Conservation (phyloP, 306 rosid genomes). For the Cyamopsis tetragonoloba region DNA sequence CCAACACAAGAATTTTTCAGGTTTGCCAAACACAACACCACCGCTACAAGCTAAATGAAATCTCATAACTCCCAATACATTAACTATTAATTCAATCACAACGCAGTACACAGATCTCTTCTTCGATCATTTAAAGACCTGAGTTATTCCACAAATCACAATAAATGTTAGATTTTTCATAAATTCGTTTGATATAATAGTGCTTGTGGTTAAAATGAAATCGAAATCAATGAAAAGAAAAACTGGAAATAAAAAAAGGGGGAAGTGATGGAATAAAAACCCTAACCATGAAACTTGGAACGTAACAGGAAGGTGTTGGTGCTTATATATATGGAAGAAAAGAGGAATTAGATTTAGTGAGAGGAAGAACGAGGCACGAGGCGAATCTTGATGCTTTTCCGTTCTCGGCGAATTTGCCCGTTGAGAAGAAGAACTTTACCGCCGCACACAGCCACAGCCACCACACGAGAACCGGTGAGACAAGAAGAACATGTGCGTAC, state of each 20-base stretch:
- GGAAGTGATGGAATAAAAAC: constrained; percentile 16
- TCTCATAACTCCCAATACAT: constrained; percentile 67
- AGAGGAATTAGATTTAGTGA: neutral
- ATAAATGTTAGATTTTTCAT: no score
- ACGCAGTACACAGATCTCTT: neutral
- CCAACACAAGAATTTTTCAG: constrained; percentile 26
- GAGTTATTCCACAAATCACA: neutral
- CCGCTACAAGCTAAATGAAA: constrained; percentile 34
- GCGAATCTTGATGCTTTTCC: neutral
- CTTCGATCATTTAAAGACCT: constrained; percentile 37
- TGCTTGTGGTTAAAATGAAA: neutral
- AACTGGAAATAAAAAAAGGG: neutral
- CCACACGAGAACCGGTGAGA: neutral
- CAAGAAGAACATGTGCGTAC: neutral
- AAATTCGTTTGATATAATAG: neutral
- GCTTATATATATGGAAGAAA: neutral
- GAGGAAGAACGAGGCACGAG: neutral
- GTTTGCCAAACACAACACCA: constrained; percentile 29
- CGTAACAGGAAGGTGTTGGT: neutral
- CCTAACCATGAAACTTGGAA: constrained; percentile 25
- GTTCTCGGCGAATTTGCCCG: neutral
- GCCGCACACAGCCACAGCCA: neutral
- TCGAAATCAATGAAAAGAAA: neutral
- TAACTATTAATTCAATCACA: constrained; percentile 16
- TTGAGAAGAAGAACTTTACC: neutral